A percentile compares a stretch with the other conserved stretches of the same genome.
These are phyloP conservation scores for Emergomyces africanus DNA, from an alignment of 2,329 filamentous ascomycete genomes.

Conservation along the genomic window DNA sequence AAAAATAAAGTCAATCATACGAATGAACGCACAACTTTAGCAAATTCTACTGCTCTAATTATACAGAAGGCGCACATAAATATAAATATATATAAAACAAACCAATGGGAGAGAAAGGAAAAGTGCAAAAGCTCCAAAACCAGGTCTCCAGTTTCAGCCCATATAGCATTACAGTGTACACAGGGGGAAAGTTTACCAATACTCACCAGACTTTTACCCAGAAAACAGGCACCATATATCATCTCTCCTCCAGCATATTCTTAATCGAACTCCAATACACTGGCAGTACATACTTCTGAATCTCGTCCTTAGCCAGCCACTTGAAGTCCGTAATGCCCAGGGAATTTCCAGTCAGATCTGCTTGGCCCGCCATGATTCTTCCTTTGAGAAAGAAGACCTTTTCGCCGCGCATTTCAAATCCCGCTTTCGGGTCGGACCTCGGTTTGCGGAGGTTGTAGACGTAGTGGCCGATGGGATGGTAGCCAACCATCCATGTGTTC, in stretches of 20 bases:
- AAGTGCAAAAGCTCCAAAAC: neutral
- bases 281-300: constrained; percentile 51
- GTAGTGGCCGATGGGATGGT: constrained; percentile 73
- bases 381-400: constrained; percentile 96
- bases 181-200: neutral
- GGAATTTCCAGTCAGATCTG: constrained; percentile 51
- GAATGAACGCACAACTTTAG: neutral
- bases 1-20: neutral
- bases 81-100: neutral
- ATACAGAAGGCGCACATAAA: neutral
- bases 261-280: constrained; percentile 63
- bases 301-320: constrained; percentile 86
- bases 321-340: constrained; percentile 70
- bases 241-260: constrained; percentile 76
- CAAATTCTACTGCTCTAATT: neutral
- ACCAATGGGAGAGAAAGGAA: neutral
- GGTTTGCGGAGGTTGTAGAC: constrained; percentile 43
- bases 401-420: constrained; percentile 44
- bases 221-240: constrained; percentile 13
- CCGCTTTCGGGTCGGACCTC: constrained; percentile 27
- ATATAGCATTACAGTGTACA: neutral
- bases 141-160: too few species aligned
- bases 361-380: constrained; percentile 94
- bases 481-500: constrained; percentile 97
- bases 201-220: neutral